A percentile compares a stretch with the other conserved stretches of the same genome.
Conservation (phyloP, 352 stramenopile species). For the Globisporangium polare region DNA sequence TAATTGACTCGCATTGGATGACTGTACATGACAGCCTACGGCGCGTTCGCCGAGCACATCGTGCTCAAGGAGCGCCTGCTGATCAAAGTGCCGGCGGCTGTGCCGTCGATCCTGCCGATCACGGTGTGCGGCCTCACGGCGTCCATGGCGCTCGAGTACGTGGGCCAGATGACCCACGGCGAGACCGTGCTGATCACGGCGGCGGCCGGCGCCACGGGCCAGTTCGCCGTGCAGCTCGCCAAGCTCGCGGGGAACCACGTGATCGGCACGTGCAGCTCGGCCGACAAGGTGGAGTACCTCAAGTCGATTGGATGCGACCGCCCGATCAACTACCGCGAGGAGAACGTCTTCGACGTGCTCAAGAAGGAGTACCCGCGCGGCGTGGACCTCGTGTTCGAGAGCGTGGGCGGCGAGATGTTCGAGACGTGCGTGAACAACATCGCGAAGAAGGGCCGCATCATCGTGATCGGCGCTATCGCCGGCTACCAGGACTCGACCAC, state of each 20-base stretch:
- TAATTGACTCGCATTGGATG: not conserved
- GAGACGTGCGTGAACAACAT: constrained; percentile 31
- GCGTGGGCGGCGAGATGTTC: constrained; percentile 41
- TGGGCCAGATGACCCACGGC: constrained; percentile 36
- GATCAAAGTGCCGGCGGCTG: constrained; percentile 20
- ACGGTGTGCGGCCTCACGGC: constrained; percentile 35
- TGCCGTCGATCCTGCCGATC: constrained; percentile 33
- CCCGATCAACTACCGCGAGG: constrained; percentile 75
- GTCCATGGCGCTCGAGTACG: constrained; percentile 38
- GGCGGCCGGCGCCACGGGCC: constrained; percentile 51
- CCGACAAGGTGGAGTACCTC: constrained; percentile 78
- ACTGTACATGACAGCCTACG: constrained; percentile 23
- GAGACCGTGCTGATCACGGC: constrained; percentile 46
- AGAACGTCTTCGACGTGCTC: constrained; percentile 37
- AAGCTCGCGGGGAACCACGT: constrained; percentile 65
- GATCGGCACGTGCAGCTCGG: constrained; percentile 62
- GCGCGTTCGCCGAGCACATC: constrained; percentile 36
- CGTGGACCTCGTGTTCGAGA: constrained; percentile 47
- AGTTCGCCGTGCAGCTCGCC: constrained; percentile 71
- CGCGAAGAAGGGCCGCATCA: constrained; percentile 28
- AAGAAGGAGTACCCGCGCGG: constrained; percentile 46
- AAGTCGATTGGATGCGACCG: constrained; percentile 47
- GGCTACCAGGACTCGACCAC: constrained; percentile 46
- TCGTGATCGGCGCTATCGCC: constrained; percentile 39
- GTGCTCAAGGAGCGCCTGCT: constrained; percentile 26